Conservation (phyloP, 2,329 filamentous ascomycete genomes). For the Rhinocladiella similis region DNA sequence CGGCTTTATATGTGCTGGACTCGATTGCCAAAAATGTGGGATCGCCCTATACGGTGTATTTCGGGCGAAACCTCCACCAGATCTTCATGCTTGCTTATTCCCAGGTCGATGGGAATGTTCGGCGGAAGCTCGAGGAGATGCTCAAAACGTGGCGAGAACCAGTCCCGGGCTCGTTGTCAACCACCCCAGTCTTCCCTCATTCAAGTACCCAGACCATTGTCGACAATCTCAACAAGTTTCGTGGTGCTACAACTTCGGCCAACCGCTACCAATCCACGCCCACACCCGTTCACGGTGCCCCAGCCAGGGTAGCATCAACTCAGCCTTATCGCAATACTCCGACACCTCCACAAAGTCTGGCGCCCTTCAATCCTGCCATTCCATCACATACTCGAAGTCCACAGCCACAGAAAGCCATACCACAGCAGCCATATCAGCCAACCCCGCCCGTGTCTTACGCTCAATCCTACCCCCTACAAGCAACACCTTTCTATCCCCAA, state of each 20-base stretch:
- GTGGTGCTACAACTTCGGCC: slow-evolving; percentile 49
- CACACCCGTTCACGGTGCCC: slow-evolving; percentile 34
- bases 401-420: slow-evolving; percentile 16
- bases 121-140: slow-evolving; percentile 95
- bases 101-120: slow-evolving; percentile 77
- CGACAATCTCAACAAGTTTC: slow-evolving; percentile 85
- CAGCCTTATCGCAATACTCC: slow-evolving; percentile 43
- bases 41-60: slow-evolving; percentile 93
- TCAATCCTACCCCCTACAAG: slow-evolving; percentile 9
- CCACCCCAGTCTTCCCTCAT: slow-evolving; percentile 84
- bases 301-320: slow-evolving; percentile 53
- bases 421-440: slow-evolving; percentile 34
- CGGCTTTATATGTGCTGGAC: slow-evolving; percentile 95
- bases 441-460: slow-evolving; percentile 23
- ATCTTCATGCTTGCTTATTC: slow-evolving; percentile 98
- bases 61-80: slow-evolving; percentile 85
- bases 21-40: slow-evolving; percentile 99
- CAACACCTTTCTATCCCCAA: slow-evolving; percentile 19
- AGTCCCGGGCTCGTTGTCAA: slow-evolving; percentile 88
- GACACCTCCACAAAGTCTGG: slow-evolving; percentile 25
- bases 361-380: slow-evolving; percentile 12
- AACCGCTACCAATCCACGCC: slow-evolving; percentile 55
- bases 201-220: slow-evolving; percentile 91
- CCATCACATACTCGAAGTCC: slow-evolving; percentile 19
- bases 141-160: slow-evolving; percentile 97